phyloP scores from a whole-genome alignment of 1,284 basidiomycete species.

The Malassezia globosa region DNA sequence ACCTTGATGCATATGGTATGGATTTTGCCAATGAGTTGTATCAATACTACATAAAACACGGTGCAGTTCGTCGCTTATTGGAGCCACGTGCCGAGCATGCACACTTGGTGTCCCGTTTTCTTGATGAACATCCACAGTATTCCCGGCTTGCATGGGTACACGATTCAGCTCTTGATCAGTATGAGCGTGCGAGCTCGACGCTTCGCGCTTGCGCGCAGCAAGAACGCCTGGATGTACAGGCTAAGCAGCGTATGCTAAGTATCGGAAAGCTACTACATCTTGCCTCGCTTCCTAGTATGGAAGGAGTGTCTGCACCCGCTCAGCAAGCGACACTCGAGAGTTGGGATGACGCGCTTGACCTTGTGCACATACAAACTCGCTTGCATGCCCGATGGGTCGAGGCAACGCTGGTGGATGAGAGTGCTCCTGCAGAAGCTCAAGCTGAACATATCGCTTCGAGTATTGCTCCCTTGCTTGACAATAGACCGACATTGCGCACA shows the following conservation, averaged over 20 bases:
- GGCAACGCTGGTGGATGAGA: constrained; percentile 3
- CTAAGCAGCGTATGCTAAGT: constrained; percentile 67
- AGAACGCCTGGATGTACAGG: constrained; percentile 51
- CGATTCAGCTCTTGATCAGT: constrained; percentile 63
- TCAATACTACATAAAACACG: constrained; percentile 55
- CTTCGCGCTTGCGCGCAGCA: constrained; percentile 55
- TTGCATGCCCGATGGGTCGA: constrained; percentile 37
- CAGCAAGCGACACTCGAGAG: constrained; percentile 45
- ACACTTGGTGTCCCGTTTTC: constrained; percentile 63
- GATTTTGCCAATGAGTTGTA: constrained; percentile 79
- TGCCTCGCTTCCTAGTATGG: constrained; percentile 48
- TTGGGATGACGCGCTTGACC: constrained; percentile 52
- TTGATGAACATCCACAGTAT: constrained; percentile 55
- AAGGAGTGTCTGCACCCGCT: constrained; percentile 14
- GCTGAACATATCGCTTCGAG: constrained; percentile 18
- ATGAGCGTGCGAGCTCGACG: constrained; percentile 57
- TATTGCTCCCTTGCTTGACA: constrained; percentile 18
- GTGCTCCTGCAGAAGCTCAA: constrained; percentile 6
- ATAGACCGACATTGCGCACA: constrained; percentile 24
- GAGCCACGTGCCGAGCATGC: constrained; percentile 59
- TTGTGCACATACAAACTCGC: constrained; percentile 53
- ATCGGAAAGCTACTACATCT: constrained; percentile 78
- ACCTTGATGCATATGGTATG: constrained; percentile 69
- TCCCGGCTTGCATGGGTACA: constrained; percentile 72
- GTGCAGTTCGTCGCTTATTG: constrained; percentile 64